Conservation (phyloP, 495 filamentous ascomycete species). For the Penicillium macrosclerotiorum region DNA sequence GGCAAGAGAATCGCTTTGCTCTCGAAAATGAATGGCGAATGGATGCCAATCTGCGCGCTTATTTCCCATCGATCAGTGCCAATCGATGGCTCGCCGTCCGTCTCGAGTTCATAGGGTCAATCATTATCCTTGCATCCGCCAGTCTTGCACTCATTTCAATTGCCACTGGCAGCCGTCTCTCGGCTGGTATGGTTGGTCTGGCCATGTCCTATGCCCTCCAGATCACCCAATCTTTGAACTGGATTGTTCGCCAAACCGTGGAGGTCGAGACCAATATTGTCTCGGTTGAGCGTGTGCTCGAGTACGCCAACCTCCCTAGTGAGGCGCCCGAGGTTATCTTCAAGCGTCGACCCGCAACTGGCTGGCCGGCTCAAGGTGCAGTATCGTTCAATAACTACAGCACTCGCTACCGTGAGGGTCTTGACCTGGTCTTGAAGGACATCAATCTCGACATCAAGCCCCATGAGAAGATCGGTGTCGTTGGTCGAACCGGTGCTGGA, state of each 20-base stretch:
- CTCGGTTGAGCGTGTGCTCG: constrained; percentile 94
- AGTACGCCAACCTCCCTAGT: constrained; percentile 90
- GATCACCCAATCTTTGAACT: constrained; percentile 98
- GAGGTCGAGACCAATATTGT: constrained; percentile 99
- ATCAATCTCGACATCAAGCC: constrained; percentile 89
- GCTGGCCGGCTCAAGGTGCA: constrained; percentile 89
- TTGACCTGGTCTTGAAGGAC: constrained; percentile 90
- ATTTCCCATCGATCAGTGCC: constrained; percentile 93
- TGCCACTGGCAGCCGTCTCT: constrained; percentile 62
- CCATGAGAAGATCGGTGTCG: constrained; percentile 96
- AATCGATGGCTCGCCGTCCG: constrained; percentile 96
- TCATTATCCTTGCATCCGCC: constrained; percentile 88
- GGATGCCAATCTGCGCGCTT: constrained; percentile 91
- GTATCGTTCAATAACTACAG: constrained; percentile 93
- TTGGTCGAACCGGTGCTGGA: constrained; percentile 93
- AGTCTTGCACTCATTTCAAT: constrained; percentile 82
- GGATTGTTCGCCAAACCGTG: constrained; percentile 98
- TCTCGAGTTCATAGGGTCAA: constrained; percentile 92
- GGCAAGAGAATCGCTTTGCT: constrained; percentile 81
- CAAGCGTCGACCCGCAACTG: constrained; percentile 77
- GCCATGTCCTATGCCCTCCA: constrained; percentile 96
- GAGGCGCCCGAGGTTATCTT: constrained; percentile 95
- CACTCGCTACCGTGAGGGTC: constrained; percentile 81
- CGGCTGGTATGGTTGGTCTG: constrained; percentile 82
- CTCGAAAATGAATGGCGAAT: constrained; percentile 97